Conservation (phyloP, 2,329 filamentous ascomycete genomes). For the Teratosphaeria destructans region DNA sequence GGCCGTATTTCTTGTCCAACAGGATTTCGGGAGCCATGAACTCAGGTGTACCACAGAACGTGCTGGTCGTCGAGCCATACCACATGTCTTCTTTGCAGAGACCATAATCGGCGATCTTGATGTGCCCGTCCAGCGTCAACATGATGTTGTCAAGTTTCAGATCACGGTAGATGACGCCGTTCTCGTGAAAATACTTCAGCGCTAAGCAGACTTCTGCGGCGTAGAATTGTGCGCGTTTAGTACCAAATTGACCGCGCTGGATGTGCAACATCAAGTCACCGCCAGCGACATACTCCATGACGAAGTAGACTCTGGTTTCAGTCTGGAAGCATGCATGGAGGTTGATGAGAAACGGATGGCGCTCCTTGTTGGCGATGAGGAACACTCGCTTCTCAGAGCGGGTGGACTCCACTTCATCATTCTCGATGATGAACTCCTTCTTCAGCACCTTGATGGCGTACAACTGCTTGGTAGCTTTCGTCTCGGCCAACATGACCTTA, state of each 20-base stretch:
- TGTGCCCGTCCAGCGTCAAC: conserved; percentile 86
- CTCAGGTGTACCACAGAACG: conserved; percentile 98
- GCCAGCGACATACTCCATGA: conserved; percentile 99
- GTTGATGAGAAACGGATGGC: conserved; percentile 89
- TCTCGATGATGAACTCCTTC: conserved; percentile 99
- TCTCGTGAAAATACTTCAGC: conserved; percentile 98
- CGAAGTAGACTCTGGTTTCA: conserved; percentile 95
- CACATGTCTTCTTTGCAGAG: conserved; percentile 99
- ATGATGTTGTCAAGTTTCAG: conserved; percentile 81
- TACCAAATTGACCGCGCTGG: conserved; percentile 89
- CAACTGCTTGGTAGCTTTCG: conserved; percentile 79
- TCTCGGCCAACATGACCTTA: conserved; percentile 98
- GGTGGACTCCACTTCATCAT: conserved; percentile 97
- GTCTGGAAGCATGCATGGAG: conserved; percentile 98
- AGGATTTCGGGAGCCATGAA: conserved; percentile 99
- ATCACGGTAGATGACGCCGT: conserved; percentile 91
- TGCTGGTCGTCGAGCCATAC: conserved; percentile 93
- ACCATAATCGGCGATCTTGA: conserved; percentile 98
- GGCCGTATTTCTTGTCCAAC: conserved; percentile 94
- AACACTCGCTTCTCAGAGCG: conserved; percentile 97
- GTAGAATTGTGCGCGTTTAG: conserved; percentile 95
- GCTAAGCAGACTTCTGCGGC: conserved; percentile 94
- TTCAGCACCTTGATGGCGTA: conserved; percentile 99
- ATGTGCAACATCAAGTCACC: conserved; percentile 99
- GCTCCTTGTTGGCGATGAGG: conserved; percentile 90